Evolutionary conservation across 2,329 filamentous ascomycete genomes (phyloP).

Genomic region (Ceratocystis papillata): DNA sequence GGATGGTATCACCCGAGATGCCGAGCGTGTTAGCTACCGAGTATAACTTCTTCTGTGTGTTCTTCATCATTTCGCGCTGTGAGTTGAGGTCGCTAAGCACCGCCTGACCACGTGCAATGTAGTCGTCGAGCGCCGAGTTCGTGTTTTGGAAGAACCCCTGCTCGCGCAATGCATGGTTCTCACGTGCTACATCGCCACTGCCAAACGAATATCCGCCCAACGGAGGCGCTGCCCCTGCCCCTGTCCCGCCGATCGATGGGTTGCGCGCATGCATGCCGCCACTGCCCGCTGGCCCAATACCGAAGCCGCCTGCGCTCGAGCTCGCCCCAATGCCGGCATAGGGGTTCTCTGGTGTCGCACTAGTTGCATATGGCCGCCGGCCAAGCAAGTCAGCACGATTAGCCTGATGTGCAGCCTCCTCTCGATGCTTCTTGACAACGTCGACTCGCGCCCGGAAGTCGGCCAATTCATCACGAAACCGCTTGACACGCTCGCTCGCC

Average conservation of each 20-base stretch:
- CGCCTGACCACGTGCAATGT: slow-evolving; percentile 78
- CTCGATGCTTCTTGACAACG: slow-evolving; percentile 61
- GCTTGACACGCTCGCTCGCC: slow-evolving; percentile 71
- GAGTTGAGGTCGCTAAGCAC: slow-evolving; percentile 80
- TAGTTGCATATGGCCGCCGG: slow-evolving; percentile 65
- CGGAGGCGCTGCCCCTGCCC: slow-evolving; percentile 13
- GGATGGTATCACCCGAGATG: slow-evolving; percentile 87
- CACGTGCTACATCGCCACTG: slow-evolving; percentile 55
- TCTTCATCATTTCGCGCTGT: slow-evolving; percentile 90
- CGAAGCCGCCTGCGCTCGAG: slow-evolving; percentile 26
- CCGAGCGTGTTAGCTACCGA: slow-evolving; percentile 89
- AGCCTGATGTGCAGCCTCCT: slow-evolving; percentile 55
- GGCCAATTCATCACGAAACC: slow-evolving; percentile 70
- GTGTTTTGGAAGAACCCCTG: slow-evolving; percentile 77
- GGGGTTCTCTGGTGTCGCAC: slow-evolving; percentile 75
- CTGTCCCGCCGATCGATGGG: neutral
- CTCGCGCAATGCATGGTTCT: slow-evolving; percentile 76
- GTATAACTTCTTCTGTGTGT: slow-evolving; percentile 81
- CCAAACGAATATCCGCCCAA: slow-evolving; percentile 34
- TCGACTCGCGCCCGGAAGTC: slow-evolving; percentile 73
- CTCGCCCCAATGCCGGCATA: slow-evolving; percentile 50
- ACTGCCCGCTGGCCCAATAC: neutral
- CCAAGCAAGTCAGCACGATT: slow-evolving; percentile 77
- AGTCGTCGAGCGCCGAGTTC: slow-evolving; percentile 81
- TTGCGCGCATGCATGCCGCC: slow-evolving; percentile 16